Evolutionary conservation across 2,329 filamentous ascomycete species (phyloP), one percentile per base, ranked within the genome.

Genomic region (Apiospora malaysiana): DNA sequence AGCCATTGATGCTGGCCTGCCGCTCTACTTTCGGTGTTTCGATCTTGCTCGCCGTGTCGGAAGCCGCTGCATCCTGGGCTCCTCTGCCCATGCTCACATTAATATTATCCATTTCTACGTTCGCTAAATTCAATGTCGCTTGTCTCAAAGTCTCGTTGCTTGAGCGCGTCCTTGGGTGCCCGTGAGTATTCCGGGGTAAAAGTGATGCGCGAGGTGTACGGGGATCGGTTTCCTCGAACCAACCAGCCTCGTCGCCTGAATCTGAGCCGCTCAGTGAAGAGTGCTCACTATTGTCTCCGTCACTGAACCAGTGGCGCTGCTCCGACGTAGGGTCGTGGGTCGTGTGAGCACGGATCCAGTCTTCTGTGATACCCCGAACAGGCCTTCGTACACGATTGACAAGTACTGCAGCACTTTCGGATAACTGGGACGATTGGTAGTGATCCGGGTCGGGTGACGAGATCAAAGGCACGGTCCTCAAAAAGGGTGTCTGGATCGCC

Each of bases 271-370:
- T 91, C 89, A 91, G 77, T 85, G 91, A 93, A 87, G 91, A 93
- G 84, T 89, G 88, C 85, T 94, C 92, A 79, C 92, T 94, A 77
- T 89, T 89, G 78, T 89, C 89, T 73, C 91, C 88, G 87, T 97
- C 94, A 79, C 93, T 97, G 75, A 94, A 87, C 94, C 94, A 97
- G 81, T 94, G 92, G 72, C 89, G 90, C 74, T 90, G 89, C 79
- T 96, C 93, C 43, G 88, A 89, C 75, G 90, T 87, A 74, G 87
- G 87, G 75, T 92, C 89, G 74, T 89, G 88, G n/a, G 91, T 88
- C n/a, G 93, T 91, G 78, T 95, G 94, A 73, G 93, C 92, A 72
- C 93, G 92, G 75, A 96, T 94, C 93, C 93, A 95, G 84, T 94
- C 92, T 80, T 95, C 92, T 0, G 92, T 94, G 69, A 95, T 87